Base-by-base conservation (phyloP, 164 flowering plant genomes). In the Magnolia sinica region DNA sequence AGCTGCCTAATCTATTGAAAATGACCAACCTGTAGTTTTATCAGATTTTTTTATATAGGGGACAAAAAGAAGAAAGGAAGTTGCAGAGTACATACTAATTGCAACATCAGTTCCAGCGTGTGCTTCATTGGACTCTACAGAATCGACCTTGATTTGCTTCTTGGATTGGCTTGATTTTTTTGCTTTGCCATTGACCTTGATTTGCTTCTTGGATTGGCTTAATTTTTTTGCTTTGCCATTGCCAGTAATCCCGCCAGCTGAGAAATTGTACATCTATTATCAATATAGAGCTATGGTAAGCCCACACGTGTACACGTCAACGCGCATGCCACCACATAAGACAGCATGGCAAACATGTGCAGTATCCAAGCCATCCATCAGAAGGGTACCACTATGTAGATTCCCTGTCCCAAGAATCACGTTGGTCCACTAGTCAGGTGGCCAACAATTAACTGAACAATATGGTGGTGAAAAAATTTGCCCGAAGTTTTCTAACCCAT, bases 71-170 rank as follows among this genome's bases (percentile, higher is more conserved):
- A 14, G 70, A 69, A 82, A 14, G 55, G 74, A 59, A 45, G 2
- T 22, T 20, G 64, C 31, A 65, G 29, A 49, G 50, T 77, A 29
- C 31, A 77, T 77, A 82, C 84, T 23, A 59, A 63, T 75, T 75
- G 8, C 67, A 51, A 18, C 68, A 64, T 79, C 8, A 69, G 72
- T 22, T 65, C 68, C 68, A 65, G 24, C 37, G 0, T 22, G 74
- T 70, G 81, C 71, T 67, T 74, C 76, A 67, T 23, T n/a, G 11
- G 31, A 64, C 49, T 64, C 64, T 68, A 23, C 49, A 37, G 72
- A 24, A 31, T 14, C 68, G 0, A 20, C 72, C 70, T 76, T 59
- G 27, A 7, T 52, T 51, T 64, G 50, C 63, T 71, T 75, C 70
- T 67, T 68, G 31, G 64, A 67, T 64, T 63, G 72, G 49, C n/a